Evolutionary conservation across 805 yeast genomes (phyloP), one percentile per base, ranked within the genome.

Genomic region (Candida manassasensis): DNA sequence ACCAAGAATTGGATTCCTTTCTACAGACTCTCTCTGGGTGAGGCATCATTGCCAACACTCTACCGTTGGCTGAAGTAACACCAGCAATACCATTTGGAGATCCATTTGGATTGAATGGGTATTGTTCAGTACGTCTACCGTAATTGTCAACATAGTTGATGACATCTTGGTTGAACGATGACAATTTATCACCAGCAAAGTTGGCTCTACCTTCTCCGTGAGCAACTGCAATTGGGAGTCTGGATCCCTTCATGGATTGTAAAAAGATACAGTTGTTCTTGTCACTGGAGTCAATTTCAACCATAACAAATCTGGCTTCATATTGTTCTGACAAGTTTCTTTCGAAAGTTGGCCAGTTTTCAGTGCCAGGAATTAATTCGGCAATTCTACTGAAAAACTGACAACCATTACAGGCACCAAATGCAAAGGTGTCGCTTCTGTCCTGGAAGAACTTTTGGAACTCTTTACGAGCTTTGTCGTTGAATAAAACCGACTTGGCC

Each of bases 381-480:
- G 86, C 84, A 42, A 93, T 75, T 63, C 88, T 81, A 42, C 95
- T 81, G 53, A 93, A 65, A 71, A 93, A 93, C 63, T 93, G 98
- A 67, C 98, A 93, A 43, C 98, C 98, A 59, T 93, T 93, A 75
- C 98, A 93, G 32, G 95, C 95, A 62, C 98, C 98, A 50, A 93
- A 79, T 3, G 97, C 95, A 69, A 93, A 93, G 0, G 98, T 93
- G 57, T 93, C 95, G 13, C 70, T 68, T 63, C 98, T 81, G 36
- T 77, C 84, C 52, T 80, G 79, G 77, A 93, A 93, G 61, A 93
- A 93, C 33, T 65, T 72, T 45, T 67, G 62, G 59, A 93, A 93
- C 65, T 86, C 89, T 18, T 69, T 52, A 55, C 93, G 79, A 24
- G 90, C 84, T 36, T 64, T 69, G 24, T 77, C 85, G 55, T 90